phyloP scores from a whole-genome alignment of 73 alveolate genomes.

The Paramecium octaurelia region DNA sequence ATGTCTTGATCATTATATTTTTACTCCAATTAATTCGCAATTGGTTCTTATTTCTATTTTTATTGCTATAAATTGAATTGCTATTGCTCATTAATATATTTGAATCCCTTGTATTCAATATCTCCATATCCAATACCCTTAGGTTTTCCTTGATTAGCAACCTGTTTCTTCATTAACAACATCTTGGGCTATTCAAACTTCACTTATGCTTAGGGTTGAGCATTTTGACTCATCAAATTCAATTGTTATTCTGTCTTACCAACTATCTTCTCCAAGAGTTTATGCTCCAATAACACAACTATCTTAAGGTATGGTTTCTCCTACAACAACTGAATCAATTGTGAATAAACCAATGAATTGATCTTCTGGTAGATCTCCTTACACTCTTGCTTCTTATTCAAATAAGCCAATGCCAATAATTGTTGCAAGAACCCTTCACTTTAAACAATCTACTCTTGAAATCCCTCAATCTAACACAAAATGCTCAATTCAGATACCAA shows the following conservation, averaged over 20 bases:
- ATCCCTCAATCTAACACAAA: neutral
- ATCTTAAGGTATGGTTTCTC: neutral
- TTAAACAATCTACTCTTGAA: neutral
- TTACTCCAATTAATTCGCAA: neutral
- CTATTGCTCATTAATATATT: neutral
- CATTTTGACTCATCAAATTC: neutral
- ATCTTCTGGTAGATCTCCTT: neutral
- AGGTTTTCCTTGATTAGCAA: neutral
- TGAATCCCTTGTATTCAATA: neutral
- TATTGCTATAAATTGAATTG: neutral
- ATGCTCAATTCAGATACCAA: neutral
- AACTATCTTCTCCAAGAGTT: neutral
- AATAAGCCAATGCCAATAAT: neutral
- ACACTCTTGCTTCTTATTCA: neutral
- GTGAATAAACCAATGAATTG: neutral
- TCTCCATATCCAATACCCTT: conserved; percentile 49
- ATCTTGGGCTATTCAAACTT: neutral
- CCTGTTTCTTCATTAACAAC: neutral
- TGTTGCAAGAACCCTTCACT: neutral
- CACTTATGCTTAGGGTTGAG: neutral
- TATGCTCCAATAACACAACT: neutral
- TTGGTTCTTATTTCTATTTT: neutral
- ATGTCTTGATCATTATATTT: neutral
- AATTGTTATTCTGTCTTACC: neutral
- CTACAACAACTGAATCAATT: neutral